phyloP scores from a whole-genome alignment of 2,329 filamentous ascomycete genomes.

The Fusarium scirpi region DNA sequence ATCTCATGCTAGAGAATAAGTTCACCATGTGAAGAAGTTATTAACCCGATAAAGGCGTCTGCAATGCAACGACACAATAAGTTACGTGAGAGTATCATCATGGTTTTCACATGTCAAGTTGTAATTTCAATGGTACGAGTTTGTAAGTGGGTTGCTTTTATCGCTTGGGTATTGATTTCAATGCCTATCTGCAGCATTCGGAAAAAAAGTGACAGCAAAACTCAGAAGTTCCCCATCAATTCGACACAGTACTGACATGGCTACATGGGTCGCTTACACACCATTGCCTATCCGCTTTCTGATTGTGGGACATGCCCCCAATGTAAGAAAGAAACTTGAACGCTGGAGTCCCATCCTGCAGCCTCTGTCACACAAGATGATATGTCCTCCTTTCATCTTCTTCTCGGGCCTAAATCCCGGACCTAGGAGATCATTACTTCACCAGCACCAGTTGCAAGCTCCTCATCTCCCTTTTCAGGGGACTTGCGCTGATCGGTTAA shows the following conservation, averaged over 20 bases:
- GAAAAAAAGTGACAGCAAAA: background rate
- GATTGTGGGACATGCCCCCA: constrained; percentile 3
- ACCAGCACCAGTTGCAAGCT: constrained; percentile 38
- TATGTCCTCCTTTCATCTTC: constrained; percentile 7
- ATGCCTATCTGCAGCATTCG: background rate
- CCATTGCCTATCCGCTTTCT: background rate
- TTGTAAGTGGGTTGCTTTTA: background rate
- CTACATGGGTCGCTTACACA: background rate
- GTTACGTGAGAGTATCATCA: constrained; percentile 1
- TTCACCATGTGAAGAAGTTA: constrained; percentile 14
- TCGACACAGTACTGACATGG: background rate
- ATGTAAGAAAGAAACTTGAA: background rate
- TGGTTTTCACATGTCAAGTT: constrained; percentile 25
- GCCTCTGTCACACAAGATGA: constrained; percentile 16
- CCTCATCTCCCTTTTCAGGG: constrained; percentile 13
- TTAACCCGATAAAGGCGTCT: constrained; percentile 14
- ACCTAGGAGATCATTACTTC: constrained; percentile 43
- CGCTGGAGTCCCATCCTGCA: background rate
- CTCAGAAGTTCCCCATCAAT: background rate
- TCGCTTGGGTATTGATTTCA: constrained; percentile 7
- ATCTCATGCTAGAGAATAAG: constrained; percentile 7
- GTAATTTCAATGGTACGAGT: background rate
- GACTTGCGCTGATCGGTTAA: constrained; percentile 36
- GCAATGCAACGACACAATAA: constrained; percentile 9
- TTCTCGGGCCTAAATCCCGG: constrained; percentile 11